Evolutionary conservation across 2,329 filamentous ascomycete genomes (phyloP), one percentile per base, ranked within the genome.

Genomic region (Phialemoniopsis sp.): DNA sequence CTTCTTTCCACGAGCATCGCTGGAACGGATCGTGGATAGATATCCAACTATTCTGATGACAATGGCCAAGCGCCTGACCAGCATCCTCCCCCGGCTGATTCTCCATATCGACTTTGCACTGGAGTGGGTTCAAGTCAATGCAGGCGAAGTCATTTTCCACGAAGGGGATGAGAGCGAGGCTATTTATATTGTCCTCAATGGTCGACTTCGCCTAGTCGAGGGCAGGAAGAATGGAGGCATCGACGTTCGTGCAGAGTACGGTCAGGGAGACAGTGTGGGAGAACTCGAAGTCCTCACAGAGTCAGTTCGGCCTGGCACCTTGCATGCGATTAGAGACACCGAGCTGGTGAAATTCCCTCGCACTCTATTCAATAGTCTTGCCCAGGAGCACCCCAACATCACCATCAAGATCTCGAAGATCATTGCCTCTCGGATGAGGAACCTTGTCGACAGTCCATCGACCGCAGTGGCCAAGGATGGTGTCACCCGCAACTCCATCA

Each of bases 401-500:
- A 97, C 93, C 0, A 97, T 98, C 60, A 96, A 97, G 62, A 95
- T 98, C 19, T 97, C 93, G 2, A 98, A 97, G 62, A 93, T 98
- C 50, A 96, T 98, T 53, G 93, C 93, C 0, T 89, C 90, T 29
- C 82, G 93, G 4, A 97, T 98, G 93, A 77, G 91, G 44, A 79
- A 87, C 32, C 66, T 96, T 30, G 80, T 97, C 15, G 89, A 97
- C 51, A 85, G 90, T 51, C 87, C 89, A 2, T 66, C 87, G 13
- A 76, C 80, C 29, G 75, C 84, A 30, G 72, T 81, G 38, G 72
- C 75, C 8, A 80, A 80, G 43, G 85, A 91, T 38, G 67, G 68
- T 34, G 69, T 73, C 5, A 68, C 73, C 5, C 73, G 75, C 12
- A 75, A 76, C 4, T 73, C 78, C 2, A 73, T 72, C 28, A 85